Evolutionary conservation across 768 basidiomycete species (phyloP).

Genomic region (Fomitopsis serialis): DNA sequence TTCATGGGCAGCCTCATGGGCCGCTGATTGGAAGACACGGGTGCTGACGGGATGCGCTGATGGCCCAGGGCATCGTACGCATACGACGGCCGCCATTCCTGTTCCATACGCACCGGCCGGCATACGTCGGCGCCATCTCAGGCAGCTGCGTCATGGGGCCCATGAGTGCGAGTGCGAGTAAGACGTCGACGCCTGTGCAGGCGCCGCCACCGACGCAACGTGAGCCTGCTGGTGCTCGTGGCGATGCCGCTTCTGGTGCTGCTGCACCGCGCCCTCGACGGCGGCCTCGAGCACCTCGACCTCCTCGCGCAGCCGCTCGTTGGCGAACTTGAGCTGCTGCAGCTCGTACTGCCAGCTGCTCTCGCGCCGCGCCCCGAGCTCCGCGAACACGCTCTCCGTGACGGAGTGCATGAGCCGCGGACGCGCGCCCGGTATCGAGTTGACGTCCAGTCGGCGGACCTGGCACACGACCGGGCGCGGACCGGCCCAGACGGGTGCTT

Average conservation of each 20-base stretch:
- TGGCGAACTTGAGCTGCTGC: slow-evolving; percentile 73
- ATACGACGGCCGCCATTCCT: neutral
- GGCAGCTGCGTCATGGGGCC: neutral
- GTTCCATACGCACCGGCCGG: neutral
- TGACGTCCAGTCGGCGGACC: slow-evolving; percentile 15
- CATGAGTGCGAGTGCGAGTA: neutral
- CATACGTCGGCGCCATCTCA: neutral
- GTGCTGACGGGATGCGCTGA: no score
- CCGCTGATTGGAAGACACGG: neutral
- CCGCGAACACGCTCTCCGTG: slow-evolving; percentile 56
- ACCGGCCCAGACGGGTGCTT: neutral
- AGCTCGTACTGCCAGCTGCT: slow-evolving; percentile 94
- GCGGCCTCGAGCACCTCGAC: slow-evolving; percentile 33
- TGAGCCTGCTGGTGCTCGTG: neutral
- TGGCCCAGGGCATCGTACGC: no score
- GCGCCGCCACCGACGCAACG: neutral
- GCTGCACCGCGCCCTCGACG: neutral
- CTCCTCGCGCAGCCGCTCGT: slow-evolving; percentile 61
- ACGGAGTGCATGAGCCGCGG: slow-evolving; percentile 11
- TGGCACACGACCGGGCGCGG: slow-evolving; percentile 23
- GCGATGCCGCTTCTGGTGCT: neutral
- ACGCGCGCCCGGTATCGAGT: neutral
- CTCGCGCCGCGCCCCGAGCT: slow-evolving; percentile 58
- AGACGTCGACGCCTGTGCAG: neutral
- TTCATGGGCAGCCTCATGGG: slow-evolving; percentile 3